Conservation (phyloP, 208 protist species). For the Porcisia hertigi region DNA sequence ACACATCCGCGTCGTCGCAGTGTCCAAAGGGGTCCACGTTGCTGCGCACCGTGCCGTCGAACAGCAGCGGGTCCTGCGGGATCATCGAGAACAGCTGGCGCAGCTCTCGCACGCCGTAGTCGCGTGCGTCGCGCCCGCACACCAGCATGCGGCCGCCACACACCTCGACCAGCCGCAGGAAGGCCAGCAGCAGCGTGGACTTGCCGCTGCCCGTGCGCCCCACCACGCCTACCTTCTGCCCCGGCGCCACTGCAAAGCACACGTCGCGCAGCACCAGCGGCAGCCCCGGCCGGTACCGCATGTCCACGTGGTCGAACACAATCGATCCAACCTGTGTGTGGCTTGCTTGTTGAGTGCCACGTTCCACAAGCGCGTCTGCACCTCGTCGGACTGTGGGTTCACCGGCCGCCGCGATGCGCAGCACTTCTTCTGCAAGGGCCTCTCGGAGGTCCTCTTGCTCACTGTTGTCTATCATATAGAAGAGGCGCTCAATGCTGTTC, state of each 20-base stretch:
- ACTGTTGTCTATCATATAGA: slow-evolving; percentile 53
- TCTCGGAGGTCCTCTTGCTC: slow-evolving; percentile 41
- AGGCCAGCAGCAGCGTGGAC: slow-evolving; percentile 12
- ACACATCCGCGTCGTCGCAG: slow-evolving; percentile 45
- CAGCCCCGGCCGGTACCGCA: slow-evolving; percentile 72
- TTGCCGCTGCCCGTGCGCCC: slow-evolving; percentile 76
- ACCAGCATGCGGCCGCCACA: slow-evolving; percentile 57
- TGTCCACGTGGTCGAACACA: slow-evolving; percentile 55
- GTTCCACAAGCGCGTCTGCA: neutral
- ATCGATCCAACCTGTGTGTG: slow-evolving; percentile 29
- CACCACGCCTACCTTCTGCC: slow-evolving; percentile 83
- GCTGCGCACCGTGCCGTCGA: slow-evolving; percentile 70
- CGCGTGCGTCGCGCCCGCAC: slow-evolving; percentile 33
- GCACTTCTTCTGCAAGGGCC: slow-evolving; percentile 13
- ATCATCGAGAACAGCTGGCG: slow-evolving; percentile 81
- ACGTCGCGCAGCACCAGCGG: slow-evolving; percentile 75
- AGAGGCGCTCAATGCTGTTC: slow-evolving; percentile 68
- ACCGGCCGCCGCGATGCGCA: neutral
- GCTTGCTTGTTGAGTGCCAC: neutral
- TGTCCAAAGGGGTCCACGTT: slow-evolving; percentile 77
- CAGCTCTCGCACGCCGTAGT: slow-evolving; percentile 47
- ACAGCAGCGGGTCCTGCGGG: slow-evolving; percentile 84
- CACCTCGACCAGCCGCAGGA: slow-evolving; percentile 49
- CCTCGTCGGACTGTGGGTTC: neutral
- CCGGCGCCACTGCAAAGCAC: slow-evolving; percentile 43